Evolutionary conservation across 768 basidiomycete species (phyloP).

Genomic region (Suillus fuscotomentosus): DNA sequence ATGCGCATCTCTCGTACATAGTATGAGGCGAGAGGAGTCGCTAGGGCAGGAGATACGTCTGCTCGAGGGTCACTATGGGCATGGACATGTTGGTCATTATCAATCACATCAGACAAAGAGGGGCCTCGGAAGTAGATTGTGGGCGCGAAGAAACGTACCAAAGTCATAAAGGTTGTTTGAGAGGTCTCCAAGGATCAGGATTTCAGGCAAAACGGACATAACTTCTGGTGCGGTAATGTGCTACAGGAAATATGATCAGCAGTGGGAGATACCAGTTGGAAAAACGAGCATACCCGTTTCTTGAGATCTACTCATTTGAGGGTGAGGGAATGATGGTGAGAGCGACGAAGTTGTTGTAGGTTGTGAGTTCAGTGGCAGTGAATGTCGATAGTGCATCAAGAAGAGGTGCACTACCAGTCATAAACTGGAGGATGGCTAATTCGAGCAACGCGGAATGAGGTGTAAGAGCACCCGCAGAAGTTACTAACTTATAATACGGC

Average conservation of each 20-base stretch:
- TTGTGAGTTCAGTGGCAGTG: slow-evolving; percentile 85
- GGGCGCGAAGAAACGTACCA: slow-evolving; percentile 15
- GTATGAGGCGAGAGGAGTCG: slow-evolving; percentile 79
- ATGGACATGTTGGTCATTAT: neutral
- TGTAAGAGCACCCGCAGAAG: too few relatives aligned
- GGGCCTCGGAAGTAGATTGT: neutral
- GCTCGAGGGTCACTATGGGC: slow-evolving; percentile 76
- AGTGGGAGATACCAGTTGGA: neutral
- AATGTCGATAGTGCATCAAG: slow-evolving; percentile 93
- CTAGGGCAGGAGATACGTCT: slow-evolving; percentile 80
- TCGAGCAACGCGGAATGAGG: too few relatives aligned
- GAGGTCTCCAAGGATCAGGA: slow-evolving; percentile 79
- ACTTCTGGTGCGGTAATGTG: slow-evolving; percentile 87
- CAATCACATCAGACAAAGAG: slow-evolving; percentile 10
- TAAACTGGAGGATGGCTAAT: slow-evolving; percentile 82
- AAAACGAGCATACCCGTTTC: slow-evolving; percentile 64
- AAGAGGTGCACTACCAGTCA: slow-evolving; percentile 75
- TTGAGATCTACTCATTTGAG: slow-evolving; percentile 84
- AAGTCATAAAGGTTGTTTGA: slow-evolving; percentile 88
- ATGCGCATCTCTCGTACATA: slow-evolving; percentile 97
- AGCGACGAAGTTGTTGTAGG: slow-evolving; percentile 87
- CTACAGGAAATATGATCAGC: slow-evolving; percentile 36
- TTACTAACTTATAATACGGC: too few relatives aligned
- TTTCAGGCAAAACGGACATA: slow-evolving; percentile 72
- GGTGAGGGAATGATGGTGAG: slow-evolving; percentile 57